Evolutionary conservation across 1,284 basidiomycete species (phyloP).

Genomic region (Boletus smithii): DNA sequence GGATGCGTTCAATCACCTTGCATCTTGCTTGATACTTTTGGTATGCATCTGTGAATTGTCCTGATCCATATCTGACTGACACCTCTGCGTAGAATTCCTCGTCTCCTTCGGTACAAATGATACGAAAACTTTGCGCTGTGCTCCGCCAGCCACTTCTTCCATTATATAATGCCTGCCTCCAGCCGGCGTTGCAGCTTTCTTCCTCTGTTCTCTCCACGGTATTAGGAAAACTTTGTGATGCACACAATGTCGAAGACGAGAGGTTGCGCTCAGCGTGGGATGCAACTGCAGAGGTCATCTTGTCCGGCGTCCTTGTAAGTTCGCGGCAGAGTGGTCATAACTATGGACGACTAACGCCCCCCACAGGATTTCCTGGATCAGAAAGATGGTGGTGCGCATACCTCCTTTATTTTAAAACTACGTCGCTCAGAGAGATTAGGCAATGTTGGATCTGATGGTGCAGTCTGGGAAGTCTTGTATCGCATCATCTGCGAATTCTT

Average conservation of each 20-base stretch:
- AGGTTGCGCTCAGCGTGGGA: conserved; percentile 36
- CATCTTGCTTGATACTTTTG: conserved; percentile 33
- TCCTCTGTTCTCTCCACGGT: conserved; percentile 34
- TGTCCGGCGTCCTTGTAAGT: conserved; percentile 45
- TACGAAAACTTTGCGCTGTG: conserved; percentile 31
- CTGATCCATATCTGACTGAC: not conserved
- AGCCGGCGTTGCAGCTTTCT: conserved; percentile 34
- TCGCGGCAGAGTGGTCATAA: not conserved
- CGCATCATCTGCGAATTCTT: conserved; percentile 32
- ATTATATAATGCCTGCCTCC: conserved; percentile 36
- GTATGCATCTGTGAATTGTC: conserved; percentile 21
- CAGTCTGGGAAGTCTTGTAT: conserved; percentile 27
- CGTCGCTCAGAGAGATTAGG: conserved; percentile 10
- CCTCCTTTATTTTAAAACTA: not conserved
- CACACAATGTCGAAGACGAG: conserved; percentile 14
- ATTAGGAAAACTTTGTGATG: conserved; percentile 29
- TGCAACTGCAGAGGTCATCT: conserved; percentile 33
- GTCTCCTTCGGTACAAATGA: conserved; percentile 28
- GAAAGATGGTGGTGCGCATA: conserved; percentile 17
- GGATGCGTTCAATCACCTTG: conserved; percentile 28
- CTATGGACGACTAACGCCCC: conserved; percentile 10
- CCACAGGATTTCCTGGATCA: conserved; percentile 33
- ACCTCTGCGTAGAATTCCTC: conserved; percentile 33
- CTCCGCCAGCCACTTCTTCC: conserved; percentile 37
- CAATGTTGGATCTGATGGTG: conserved; percentile 10